Evolutionary conservation across 192 early-diverging fungal genomes (phyloP), one percentile per base, ranked within the genome.

Genomic region (Podila epicladia): DNA sequence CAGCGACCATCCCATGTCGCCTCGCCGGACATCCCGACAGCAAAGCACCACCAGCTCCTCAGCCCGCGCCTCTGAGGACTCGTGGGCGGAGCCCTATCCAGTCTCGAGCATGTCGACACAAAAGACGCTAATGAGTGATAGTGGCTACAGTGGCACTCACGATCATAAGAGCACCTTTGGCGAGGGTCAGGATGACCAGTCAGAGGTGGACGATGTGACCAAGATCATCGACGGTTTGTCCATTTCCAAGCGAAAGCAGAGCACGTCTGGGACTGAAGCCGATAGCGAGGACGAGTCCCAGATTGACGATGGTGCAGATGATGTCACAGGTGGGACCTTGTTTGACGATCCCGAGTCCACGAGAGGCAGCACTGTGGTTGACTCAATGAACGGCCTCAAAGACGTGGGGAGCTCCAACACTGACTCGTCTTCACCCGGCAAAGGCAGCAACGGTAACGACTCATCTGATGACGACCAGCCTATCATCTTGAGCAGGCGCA

Each of bases 381-480:
- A 24, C 24, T 26, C 53, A 8, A 55, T 55, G n/a, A n/a, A 55
- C 24, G 22, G 53, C 24, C 53, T 55, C 53, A 55, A 55, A 5
- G 24, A 55, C 9, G 19, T 55, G 53, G 22, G 5, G 22, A 55
- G n/a, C 53, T 24, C 59, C 17, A 24, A 33, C 29, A 17, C 59
- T 7, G 26, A 20, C 59, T 31, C 59, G 9, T 61, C 59, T 31
- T 61, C 59, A 13, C 26, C 59, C 59, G 19, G 59, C 11, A 61
- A 33, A 15, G 58, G 48, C 5, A 51, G 22, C 28, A 48, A 62
- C 41, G 45, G 58, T n/a, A 49, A 35, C 29, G 37, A 77, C 12
- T 65, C 64, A 2, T 72, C 69, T 0, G 69, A 78, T 45, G 75
- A 72, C 63, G 75, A 78, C 32, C 75, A 71, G 22, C 75, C 75